Base-by-base conservation (phyloP, 2,329 filamentous ascomycete species). In the Rachicladosporium sp. region DNA sequence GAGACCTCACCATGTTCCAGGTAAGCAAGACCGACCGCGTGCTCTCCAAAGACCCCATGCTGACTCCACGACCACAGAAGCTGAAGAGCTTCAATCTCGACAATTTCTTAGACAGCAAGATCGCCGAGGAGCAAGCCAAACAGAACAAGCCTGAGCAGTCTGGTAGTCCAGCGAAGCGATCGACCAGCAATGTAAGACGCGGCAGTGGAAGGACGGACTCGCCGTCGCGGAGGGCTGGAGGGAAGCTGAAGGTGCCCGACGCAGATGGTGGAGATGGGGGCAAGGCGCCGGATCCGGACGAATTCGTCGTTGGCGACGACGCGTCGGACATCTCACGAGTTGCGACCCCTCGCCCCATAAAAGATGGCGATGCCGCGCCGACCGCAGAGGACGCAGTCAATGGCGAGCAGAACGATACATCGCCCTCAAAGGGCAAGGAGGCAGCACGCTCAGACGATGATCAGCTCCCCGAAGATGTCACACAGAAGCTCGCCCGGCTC, bases 111-210 rank as follows among this genome's bases (percentile, higher is more conserved):
- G 58, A 60, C 42, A 46, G 45, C 29, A 84, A 66, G 83, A 91
- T 95, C 54, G 83, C 86, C 54, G 86, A 94, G 65, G 88, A 95
- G 64, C 85, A 93, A 63, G 82, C 85, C 42, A 81, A 84, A 42
- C 82, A 87, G 57, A 27, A 27, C 23, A 27, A 27, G 23, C 23
- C 23, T 8, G 74, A 74, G 55, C 63, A 68, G 37, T 29, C 38
- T 10, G 12, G 13, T 29, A 31, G 27, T 30, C 30, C 34, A 10
- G 35, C 30, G 19, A 50, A 47, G 40, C 47, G 55, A 36, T 48
- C 46, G n/a, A 40, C 56, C 65, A 45, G 59, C 68, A 46, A 53
- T 58, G 47, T 59, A 66, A 46, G 73, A 67, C 36, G 60, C 63
- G 35, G 68, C 56, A 57, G 52, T 44, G 59, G 57, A n/a, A 43